Evolutionary conservation across 139 green algal genomes (phyloP).

Genomic region (Tetradesmus obliquus): DNA sequence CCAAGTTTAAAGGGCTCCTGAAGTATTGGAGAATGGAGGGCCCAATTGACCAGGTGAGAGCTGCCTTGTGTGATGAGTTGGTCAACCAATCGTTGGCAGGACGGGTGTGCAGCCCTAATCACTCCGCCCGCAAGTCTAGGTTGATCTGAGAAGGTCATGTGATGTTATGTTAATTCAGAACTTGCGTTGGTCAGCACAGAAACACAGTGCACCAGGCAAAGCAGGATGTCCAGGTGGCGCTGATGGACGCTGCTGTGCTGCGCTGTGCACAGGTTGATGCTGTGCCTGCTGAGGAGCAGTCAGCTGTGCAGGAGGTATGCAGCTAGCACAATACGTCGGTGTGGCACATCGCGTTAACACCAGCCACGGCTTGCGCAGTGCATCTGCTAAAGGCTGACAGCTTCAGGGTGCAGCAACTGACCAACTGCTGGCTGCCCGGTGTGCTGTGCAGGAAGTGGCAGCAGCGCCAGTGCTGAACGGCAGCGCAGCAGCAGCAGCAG

Average conservation of each 20-base stretch:
- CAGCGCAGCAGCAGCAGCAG: background rate
- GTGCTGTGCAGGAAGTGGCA: background rate
- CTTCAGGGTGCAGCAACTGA: background rate
- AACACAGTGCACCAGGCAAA: background rate
- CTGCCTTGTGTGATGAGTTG: background rate
- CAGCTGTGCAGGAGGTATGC: background rate
- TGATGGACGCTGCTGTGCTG: background rate
- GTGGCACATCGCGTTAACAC: background rate
- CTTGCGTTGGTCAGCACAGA: background rate
- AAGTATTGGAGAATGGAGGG: background rate
- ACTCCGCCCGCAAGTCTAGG: background rate
- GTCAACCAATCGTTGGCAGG: conserved; percentile 3
- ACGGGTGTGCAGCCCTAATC: background rate
- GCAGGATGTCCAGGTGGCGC: background rate
- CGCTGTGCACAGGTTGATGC: background rate
- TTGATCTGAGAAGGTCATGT: background rate
- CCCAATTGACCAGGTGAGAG: background rate
- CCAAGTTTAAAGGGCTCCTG: background rate
- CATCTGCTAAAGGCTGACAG: background rate
- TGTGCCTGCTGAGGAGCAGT: background rate
- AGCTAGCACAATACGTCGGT: background rate
- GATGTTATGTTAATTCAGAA: background rate
- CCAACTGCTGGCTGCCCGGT: background rate
- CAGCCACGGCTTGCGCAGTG: background rate
- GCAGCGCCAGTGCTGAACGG: background rate